Percentiles rank a stretch among this genome's conserved stretches.
These are phyloP conservation scores for Colletotrichum spinosum DNA, from an alignment of 2,329 filamentous ascomycete genomes.

Conservation along the genomic window DNA sequence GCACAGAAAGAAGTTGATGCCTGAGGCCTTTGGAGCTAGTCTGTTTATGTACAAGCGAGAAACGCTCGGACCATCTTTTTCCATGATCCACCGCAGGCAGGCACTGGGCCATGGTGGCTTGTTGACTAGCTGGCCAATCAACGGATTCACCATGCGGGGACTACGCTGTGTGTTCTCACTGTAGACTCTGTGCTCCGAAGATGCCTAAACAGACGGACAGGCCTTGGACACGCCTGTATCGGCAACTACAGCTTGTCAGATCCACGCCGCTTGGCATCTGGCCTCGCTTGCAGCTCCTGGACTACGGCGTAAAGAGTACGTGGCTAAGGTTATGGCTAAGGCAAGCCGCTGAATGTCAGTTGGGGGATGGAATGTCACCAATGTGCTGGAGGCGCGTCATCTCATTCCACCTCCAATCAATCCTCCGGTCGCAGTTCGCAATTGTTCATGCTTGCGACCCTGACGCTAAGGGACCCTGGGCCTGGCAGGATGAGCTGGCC, in stretches of 20 bases:
- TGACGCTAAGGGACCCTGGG: slow-evolving; percentile 15
- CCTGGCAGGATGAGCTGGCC: slow-evolving; percentile 29
- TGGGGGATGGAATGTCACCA: neutral
- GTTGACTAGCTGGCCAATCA: slow-evolving; percentile 13
- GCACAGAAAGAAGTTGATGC: slow-evolving; percentile 48
- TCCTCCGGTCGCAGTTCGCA: neutral
- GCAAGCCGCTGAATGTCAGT: too few relatives aligned
- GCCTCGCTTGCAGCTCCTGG: neutral
- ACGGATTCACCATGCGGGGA: too few relatives aligned
- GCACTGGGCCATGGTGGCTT: neutral
- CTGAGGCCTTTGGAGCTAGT: slow-evolving; percentile 39
- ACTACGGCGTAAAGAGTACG: neutral
- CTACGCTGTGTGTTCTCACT: too few relatives aligned
- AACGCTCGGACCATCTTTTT: slow-evolving; percentile 28
- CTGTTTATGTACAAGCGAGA: slow-evolving; percentile 33
- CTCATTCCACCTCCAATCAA: slow-evolving; percentile 1
- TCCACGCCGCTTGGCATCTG: slow-evolving; percentile 34
- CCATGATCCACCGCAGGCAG: slow-evolving; percentile 24
- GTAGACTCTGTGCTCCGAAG: too few relatives aligned
- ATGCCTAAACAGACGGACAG: too few relatives aligned
- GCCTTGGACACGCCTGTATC: slow-evolving; percentile 5
- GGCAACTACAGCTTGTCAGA: slow-evolving; percentile 27
- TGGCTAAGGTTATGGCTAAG: too few relatives aligned
- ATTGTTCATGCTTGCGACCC: neutral
- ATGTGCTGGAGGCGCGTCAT: slow-evolving; percentile 12